Evolutionary conservation across 2,329 filamentous ascomycete species (phyloP), one percentile per base, ranked within the genome.

Genomic region (Aspergillus flavus): DNA sequence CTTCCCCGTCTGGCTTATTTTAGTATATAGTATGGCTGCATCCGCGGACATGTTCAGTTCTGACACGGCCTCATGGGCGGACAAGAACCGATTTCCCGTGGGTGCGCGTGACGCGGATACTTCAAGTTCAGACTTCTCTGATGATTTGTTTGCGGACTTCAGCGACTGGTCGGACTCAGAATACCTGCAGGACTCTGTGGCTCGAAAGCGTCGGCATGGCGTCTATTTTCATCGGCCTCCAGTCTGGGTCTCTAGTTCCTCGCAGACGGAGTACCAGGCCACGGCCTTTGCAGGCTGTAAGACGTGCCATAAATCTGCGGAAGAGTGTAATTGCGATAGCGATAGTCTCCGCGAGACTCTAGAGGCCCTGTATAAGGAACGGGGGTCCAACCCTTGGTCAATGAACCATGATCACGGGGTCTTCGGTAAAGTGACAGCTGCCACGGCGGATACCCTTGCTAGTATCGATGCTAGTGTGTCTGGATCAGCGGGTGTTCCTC

Each of bases 221-320:
- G 68, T 74, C 53, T 76, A 78, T 59, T 71, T 73, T 54, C 67
- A 72, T 61, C 70, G 75, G 23, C 74, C 74, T 36, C 71, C 74
- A 1, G 69, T 76, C 14, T 75, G 71, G 68, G 67, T 59, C 41
- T 64, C 68, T 28, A 59, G 66, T 30, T 62, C 66, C 3, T 58
- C 26, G 21, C 62, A 61, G 36, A 30, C 59, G 32, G 45, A 46
- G 32, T 55, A 56, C 57, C 55, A 53, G 23, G 63, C 60, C 41
- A 41, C 43, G n/a, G 53, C 52, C 14, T 26, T 41, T n/a, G 59
- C 30, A 19, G 36, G n/a, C 34, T 58, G 60, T 21, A 45, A 9
- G 11, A 14, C 7, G 21, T 56, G 54, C n/a, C 26, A 45, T 30
- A 28, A 12, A 16, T 19, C 34, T 5, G 34, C 4, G 6, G 19